Evolutionary conservation across 306 rosid species (phyloP), one percentile per base, ranked within the genome.

Genomic region (Rosa lucieae): DNA sequence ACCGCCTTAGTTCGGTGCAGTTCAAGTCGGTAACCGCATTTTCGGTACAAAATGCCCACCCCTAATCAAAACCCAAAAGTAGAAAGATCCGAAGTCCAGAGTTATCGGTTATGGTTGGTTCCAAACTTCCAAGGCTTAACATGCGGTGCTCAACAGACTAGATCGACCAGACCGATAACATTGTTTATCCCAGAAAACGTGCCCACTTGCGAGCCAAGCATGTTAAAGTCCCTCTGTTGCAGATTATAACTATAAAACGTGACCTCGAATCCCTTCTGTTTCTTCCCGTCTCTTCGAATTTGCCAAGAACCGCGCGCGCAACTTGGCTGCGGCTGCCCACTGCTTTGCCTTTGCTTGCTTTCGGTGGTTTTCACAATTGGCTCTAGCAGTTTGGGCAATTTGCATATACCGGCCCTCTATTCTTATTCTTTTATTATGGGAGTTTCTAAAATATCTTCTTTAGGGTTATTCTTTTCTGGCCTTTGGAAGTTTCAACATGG

Each of bases 101-200:
- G 13, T 67, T 18, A 15, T 39, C 72, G 20, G 72, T 67, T 32
- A 12, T 0, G 46, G 61, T 32, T 74, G 77, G 75, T 78, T 59
- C 78, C 79, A 75, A 62, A 59, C 58, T 75, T 61, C 84, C 80
- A 35, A 76, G 35, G 48, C 76, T 43, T 43, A 76, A 61, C 32
- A 13, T 26, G 61, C 78, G 76, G 82, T 76, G 73, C 63, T 67
- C 14, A 70, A 44, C 73, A 46, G 58, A 48, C 40, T 17, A 58
- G 1, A 20, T 10, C 26, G 9, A 23, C 44, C 17, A 23, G 29
- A 8, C 20, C 0, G 76, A 74, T 78, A 68, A 78, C 2, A 61
- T 78, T 56, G 17, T 53, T 65, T 37, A 66, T 26, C 10, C 1
- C 8, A 62, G 6, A 5, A 67, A 73, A 68, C 77, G 67, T 68